Percentiles rank a stretch among this genome's conserved stretches.
phyloP scores from a whole-genome alignment of 352 stramenopile genomes.

The Phytopythium cucurbitacearum region DNA sequence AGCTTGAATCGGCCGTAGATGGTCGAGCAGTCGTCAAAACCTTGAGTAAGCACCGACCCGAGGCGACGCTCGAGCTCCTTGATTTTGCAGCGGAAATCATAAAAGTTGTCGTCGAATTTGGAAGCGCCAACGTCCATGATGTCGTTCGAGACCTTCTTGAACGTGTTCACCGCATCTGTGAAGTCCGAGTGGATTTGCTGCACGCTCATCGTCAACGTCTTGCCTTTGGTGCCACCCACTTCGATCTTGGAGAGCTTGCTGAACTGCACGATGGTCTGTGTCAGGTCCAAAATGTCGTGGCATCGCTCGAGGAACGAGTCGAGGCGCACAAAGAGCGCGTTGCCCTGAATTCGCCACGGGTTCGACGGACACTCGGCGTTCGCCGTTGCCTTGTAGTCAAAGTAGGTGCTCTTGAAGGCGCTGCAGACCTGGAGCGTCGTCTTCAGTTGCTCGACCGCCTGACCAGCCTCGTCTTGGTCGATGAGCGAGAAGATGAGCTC shows the following conservation, averaged over 20 bases:
- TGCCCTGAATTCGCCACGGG: slow-evolving; percentile 97
- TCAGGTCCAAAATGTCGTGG: slow-evolving; percentile 97
- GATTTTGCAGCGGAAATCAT: slow-evolving; percentile 96
- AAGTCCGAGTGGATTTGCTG: slow-evolving; percentile 97
- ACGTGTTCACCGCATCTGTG: slow-evolving; percentile 89
- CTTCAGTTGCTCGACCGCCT: slow-evolving; percentile 94
- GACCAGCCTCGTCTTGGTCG: slow-evolving; percentile 93
- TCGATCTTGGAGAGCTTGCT: slow-evolving; percentile 97
- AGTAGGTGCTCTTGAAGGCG: slow-evolving; percentile 98
- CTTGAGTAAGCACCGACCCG: slow-evolving; percentile 94
- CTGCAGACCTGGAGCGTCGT: slow-evolving; percentile 92
- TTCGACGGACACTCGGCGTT: slow-evolving; percentile 97
- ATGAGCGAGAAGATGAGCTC: slow-evolving; percentile 97
- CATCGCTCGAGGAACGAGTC: slow-evolving; percentile 97
- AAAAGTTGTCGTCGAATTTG: slow-evolving; percentile 98
- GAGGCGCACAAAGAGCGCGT: slow-evolving; percentile 95
- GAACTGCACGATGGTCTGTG: slow-evolving; percentile 98
- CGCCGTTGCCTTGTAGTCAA: slow-evolving; percentile 97
- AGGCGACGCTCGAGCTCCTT: slow-evolving; percentile 97
- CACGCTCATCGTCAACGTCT: slow-evolving; percentile 90
- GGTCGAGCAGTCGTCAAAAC: slow-evolving; percentile 97
- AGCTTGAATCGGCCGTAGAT: slow-evolving; percentile 98
- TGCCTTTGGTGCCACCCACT: slow-evolving; percentile 96
- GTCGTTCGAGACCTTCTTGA: slow-evolving; percentile 96
- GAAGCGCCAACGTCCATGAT: slow-evolving; percentile 97